Percentiles rank a stretch among this genome's conserved stretches.
phyloP scores from a whole-genome alignment of 1,284 basidiomycete species.

The Ustilago tritici region DNA sequence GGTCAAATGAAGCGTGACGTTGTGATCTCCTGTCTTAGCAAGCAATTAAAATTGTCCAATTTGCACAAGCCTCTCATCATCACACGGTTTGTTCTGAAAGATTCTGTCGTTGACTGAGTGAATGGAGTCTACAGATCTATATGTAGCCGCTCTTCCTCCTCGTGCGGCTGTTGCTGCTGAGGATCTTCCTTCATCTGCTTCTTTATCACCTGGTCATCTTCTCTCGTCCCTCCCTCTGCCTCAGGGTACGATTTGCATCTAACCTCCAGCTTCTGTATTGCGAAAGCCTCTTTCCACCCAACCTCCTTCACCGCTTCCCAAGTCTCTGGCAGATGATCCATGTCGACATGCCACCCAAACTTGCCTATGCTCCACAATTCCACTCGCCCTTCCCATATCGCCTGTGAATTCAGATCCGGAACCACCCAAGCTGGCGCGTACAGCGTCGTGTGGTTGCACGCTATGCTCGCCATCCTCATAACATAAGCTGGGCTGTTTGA shows the following conservation, averaged over 20 bases:
- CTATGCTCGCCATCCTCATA: neutral
- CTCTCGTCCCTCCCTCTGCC: neutral
- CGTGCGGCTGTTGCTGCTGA: neutral
- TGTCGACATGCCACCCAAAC: conserved; percentile 34
- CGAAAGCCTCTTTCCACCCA: conserved; percentile 15
- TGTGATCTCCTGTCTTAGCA: neutral
- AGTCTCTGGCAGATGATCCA: conserved; percentile 43
- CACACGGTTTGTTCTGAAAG: neutral
- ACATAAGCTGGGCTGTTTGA: neutral
- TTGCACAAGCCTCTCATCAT: neutral
- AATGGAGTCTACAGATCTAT: neutral
- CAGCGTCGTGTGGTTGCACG: conserved; percentile 17
- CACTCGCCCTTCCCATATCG: neutral
- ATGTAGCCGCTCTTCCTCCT: neutral
- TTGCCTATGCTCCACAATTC: neutral
- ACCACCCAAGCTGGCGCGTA: conserved; percentile 27
- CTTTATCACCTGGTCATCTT: neutral
- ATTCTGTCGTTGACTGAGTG: neutral
- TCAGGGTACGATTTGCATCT: conserved; percentile 2
- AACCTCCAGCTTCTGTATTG: conserved; percentile 21
- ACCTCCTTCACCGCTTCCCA: neutral
- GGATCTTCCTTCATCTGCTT: neutral
- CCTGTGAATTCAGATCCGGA: neutral
- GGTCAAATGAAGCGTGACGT: neutral
- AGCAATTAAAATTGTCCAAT: neutral